Conservation (phyloP, 176 grass and related monocot genomes). For the Panicum miliaceum region DNA sequence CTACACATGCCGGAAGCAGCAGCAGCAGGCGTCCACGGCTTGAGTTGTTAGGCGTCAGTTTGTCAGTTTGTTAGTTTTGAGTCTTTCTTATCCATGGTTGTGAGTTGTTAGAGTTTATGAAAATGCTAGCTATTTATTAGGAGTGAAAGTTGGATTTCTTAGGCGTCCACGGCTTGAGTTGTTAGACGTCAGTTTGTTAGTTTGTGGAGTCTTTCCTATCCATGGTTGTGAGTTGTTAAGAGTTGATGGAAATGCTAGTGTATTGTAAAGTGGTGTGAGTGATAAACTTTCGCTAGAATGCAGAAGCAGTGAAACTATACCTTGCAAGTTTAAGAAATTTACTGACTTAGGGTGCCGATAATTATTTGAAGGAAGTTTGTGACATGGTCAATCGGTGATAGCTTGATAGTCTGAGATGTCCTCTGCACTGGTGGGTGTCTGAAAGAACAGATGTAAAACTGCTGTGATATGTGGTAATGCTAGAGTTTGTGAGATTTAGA, state of each 20-base stretch:
- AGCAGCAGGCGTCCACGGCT: background rate
- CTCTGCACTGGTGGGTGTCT: background rate
- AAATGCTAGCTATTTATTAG: background rate
- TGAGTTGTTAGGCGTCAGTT: background rate
- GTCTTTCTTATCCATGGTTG: background rate
- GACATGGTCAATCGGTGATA: background rate
- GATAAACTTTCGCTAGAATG: background rate
- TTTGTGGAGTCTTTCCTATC: too few relatives aligned
- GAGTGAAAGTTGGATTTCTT: background rate
- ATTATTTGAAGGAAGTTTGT: conserved; percentile 8
- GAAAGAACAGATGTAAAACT: conserved; percentile 7
- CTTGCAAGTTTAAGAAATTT: background rate
- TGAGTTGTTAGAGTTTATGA: background rate
- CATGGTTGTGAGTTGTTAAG: too few relatives aligned
- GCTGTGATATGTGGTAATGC: background rate
- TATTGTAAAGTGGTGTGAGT: background rate
- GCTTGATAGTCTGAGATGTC: conserved; percentile 8
- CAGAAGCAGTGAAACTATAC: background rate
- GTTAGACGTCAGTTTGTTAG: too few relatives aligned
- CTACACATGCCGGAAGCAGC: background rate
- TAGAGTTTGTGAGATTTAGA: background rate
- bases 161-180: background rate
- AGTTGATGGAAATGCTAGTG: background rate
- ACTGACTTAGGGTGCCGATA: background rate
- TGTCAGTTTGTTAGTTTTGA: background rate